Evolutionary conservation across 2,329 filamentous ascomycete species (phyloP).

Genomic region (Podosphaera aphanis): DNA sequence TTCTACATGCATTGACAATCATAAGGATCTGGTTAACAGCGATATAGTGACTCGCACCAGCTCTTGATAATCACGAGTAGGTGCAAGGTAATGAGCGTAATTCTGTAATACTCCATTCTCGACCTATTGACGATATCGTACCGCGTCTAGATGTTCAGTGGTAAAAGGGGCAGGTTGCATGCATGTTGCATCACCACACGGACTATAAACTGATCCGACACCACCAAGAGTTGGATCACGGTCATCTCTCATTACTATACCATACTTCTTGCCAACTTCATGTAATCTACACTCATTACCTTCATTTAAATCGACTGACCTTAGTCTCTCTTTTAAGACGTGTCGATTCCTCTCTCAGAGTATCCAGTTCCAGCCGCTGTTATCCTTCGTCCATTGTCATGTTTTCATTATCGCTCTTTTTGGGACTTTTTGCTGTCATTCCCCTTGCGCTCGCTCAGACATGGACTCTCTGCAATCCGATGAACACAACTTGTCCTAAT

Average conservation of each 20-base stretch:
- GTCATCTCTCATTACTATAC: not conserved
- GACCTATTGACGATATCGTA: too few relatives aligned
- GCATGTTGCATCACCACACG: not conserved
- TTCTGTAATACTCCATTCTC: too few relatives aligned
- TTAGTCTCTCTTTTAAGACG: not conserved
- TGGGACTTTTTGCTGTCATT: constrained; percentile 5
- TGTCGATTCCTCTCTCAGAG: not conserved
- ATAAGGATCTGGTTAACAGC: too few relatives aligned
- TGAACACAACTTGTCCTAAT: constrained; percentile 42
- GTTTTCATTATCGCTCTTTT: not conserved
- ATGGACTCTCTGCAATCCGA: constrained; percentile 60
- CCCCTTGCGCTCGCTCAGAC: constrained; percentile 30
- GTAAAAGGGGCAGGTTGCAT: not conserved
- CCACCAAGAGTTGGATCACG: not conserved
- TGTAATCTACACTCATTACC: not conserved
- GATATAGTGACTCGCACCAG: too few relatives aligned
- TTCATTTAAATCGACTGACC: not conserved
- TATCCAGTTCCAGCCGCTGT: not conserved
- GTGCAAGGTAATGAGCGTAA: too few relatives aligned
- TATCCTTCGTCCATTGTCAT: not conserved
- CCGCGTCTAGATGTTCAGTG: not conserved
- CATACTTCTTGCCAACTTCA: not conserved
- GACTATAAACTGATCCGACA: not conserved
- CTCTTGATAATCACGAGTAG: too few relatives aligned
- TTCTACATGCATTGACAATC: too few relatives aligned